Evolutionary conservation across 805 yeast species (phyloP), one percentile per base, ranked within the genome.

Genomic region (Babjeviella inositovora): DNA sequence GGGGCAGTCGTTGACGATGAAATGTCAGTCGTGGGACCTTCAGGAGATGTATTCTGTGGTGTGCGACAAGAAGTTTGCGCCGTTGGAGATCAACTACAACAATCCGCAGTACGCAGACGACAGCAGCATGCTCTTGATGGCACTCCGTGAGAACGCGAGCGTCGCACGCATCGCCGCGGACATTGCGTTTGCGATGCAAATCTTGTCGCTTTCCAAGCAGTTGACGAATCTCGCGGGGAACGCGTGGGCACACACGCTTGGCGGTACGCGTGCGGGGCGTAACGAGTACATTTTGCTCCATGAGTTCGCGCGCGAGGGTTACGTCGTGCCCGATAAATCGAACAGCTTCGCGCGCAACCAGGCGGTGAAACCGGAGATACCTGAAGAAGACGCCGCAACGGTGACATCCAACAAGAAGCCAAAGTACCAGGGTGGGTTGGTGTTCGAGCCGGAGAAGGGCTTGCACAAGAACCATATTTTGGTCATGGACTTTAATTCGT

Each of bases 401-500:
- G 59, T 57, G 2, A 55, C 70, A 5, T 62, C 64, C 5, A 62
- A 57, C 32, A 67, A 69, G 39, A 76, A 73, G 42, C 72, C 82
- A 10, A 79, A 79, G 41, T 82, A 54, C 43, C 80, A 77, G 43
- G 95, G 95, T 58, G 95, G 98, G 44, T 61, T 82, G 33, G 98
- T 90, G 15, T 81, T 90, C 47, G 98, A 90, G 32, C 98, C 98
- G 1, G 95, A 80, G 39, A 82, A 76, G 42, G 98, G 98, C 2
- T 55, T 90, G 19, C 94, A 87, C 43, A 82, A 81, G 41, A 76
- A 81, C 33, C 80, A 75, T 42, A 66, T 84, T 3, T 51, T 90
- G 31, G 98, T 90, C 12, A 85, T 90, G 97, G 98, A 90, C 53
- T 90, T 90, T 72, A 90, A 90, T 52, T 82, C 95, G 23, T 63